phyloP scores from a whole-genome alignment of 176 grass and related monocot genomes.

The Cenchrus americanus region DNA sequence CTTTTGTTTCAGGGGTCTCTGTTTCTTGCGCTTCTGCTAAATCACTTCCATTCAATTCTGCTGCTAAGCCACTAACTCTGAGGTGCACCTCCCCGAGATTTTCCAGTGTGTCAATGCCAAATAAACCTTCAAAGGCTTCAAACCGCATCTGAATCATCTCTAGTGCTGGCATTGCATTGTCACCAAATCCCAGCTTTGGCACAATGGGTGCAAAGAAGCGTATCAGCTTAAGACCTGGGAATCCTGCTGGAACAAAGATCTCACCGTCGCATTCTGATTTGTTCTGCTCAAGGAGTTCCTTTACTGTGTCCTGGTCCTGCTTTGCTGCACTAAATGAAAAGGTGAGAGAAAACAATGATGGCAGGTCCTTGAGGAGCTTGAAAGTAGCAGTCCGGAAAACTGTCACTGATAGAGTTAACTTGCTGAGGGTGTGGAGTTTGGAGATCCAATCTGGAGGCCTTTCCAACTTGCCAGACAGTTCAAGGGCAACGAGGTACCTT shows the following conservation, averaged over 20 bases:
- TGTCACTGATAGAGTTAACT: too few relatives aligned
- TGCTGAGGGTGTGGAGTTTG: too few relatives aligned
- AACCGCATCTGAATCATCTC: constrained; percentile 12
- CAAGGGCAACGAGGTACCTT: too few relatives aligned
- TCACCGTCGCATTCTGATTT: not conserved
- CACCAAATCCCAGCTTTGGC: constrained; percentile 5
- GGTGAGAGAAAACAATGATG: constrained; percentile 19
- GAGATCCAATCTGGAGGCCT: too few relatives aligned
- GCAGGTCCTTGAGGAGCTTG: not conserved
- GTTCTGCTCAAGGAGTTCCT: not conserved
- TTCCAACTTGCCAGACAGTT: too few relatives aligned
- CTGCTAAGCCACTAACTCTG: not conserved
- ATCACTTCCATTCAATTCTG: too few relatives aligned
- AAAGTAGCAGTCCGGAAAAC: not conserved
- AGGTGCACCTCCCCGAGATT: constrained; percentile 5
- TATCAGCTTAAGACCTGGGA: not conserved
- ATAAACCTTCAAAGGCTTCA: not conserved
- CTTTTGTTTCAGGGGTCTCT: too few relatives aligned
- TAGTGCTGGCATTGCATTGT: not conserved
- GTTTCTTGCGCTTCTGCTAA: too few relatives aligned
- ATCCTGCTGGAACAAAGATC: constrained; percentile 3
- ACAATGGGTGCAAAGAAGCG: not conserved
- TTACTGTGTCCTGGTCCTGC: not conserved
- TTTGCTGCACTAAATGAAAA: not conserved
- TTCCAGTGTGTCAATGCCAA: not conserved